Conservation (phyloP, 2,329 filamentous ascomycete genomes). For the Aplosporella prunicola region DNA sequence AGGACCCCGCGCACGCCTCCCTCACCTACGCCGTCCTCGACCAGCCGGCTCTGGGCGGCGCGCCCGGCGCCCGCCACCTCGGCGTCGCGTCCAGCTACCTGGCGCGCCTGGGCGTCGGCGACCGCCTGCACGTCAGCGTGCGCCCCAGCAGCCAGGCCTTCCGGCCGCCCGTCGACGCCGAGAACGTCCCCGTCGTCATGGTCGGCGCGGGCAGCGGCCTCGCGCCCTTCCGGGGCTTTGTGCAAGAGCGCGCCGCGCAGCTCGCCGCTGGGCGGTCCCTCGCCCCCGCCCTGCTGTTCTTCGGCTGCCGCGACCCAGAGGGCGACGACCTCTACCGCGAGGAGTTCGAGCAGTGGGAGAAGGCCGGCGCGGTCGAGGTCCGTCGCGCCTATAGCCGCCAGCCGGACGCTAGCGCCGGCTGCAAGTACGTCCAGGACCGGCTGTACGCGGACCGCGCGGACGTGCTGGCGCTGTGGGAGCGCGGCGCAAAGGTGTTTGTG, state of each 20-base stretch:
- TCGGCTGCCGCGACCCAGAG: constrained; percentile 49
- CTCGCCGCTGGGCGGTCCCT: constrained; percentile 41
- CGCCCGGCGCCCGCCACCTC: constrained; percentile 37
- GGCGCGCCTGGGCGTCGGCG: constrained; percentile 29
- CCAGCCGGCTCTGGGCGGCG: constrained; percentile 38
- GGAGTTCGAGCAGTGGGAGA: constrained; percentile 51
- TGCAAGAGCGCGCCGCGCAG: constrained; percentile 33
- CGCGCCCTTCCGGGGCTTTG: constrained; percentile 35
- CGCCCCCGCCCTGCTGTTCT: constrained; percentile 55
- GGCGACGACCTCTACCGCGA: constrained; percentile 52
- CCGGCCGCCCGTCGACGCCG: constrained; percentile 34
- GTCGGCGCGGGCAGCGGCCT: constrained; percentile 32
- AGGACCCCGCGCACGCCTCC: constrained; percentile 46
- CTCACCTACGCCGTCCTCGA: constrained; percentile 62
- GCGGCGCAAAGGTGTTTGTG: constrained; percentile 51
- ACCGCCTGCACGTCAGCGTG: constrained; percentile 34
- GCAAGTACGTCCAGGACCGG: constrained; percentile 45
- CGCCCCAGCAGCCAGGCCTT: constrained; percentile 33
- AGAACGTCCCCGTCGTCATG: constrained; percentile 34
- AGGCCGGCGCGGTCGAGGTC: constrained; percentile 51
- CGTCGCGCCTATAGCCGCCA: constrained; percentile 50
- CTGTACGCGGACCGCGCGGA: constrained; percentile 40
- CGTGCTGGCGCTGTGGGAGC: constrained; percentile 36
- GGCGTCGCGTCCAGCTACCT: constrained; percentile 38
- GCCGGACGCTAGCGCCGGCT: constrained; percentile 29